phyloP scores from a whole-genome alignment of 768 basidiomycete species.

The Lentinula edodes region DNA sequence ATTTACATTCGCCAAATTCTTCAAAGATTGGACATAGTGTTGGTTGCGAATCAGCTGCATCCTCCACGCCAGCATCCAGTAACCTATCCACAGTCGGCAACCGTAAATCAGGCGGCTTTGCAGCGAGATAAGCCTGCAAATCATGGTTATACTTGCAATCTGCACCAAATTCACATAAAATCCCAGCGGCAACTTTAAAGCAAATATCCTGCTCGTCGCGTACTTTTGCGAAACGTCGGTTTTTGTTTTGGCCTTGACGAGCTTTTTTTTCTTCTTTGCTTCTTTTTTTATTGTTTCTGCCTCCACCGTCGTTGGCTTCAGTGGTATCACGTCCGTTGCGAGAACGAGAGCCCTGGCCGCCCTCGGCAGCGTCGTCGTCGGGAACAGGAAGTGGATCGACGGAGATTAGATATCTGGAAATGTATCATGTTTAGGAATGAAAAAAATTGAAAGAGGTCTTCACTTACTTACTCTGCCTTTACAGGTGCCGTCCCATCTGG shows the following conservation, averaged over 20 bases:
- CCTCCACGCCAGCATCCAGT: constrained; percentile 45
- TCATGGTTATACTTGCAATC: constrained; percentile 77
- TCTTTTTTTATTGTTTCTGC: constrained; percentile 28
- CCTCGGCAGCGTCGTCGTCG: constrained; percentile 66
- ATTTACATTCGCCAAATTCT: constrained; percentile 71
- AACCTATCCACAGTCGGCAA: constrained; percentile 45
- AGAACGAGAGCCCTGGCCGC: constrained; percentile 27
- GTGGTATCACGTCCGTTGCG: constrained; percentile 16
- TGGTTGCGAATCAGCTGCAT: constrained; percentile 17
- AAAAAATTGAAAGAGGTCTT: not conserved
- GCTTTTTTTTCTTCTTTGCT: constrained; percentile 69
- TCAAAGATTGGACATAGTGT: constrained; percentile 60
- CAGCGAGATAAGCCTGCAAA: constrained; percentile 64
- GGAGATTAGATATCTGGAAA: constrained; percentile 34
- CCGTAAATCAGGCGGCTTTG: constrained; percentile 69
- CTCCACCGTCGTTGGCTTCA: constrained; percentile 16
- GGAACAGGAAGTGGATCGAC: constrained; percentile 19
- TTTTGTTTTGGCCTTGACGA: constrained; percentile 78
- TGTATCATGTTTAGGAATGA: not conserved
- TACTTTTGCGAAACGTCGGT: constrained; percentile 69
- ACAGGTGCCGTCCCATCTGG: constrained; percentile 47
- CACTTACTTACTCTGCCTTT: constrained; percentile 42
- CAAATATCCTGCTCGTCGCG: constrained; percentile 82
- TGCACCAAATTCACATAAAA: constrained; percentile 63
- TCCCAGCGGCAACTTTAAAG: constrained; percentile 69